Evolutionary conservation across 805 yeast genomes (phyloP).

Genomic region (Lipomyces kockii): DNA sequence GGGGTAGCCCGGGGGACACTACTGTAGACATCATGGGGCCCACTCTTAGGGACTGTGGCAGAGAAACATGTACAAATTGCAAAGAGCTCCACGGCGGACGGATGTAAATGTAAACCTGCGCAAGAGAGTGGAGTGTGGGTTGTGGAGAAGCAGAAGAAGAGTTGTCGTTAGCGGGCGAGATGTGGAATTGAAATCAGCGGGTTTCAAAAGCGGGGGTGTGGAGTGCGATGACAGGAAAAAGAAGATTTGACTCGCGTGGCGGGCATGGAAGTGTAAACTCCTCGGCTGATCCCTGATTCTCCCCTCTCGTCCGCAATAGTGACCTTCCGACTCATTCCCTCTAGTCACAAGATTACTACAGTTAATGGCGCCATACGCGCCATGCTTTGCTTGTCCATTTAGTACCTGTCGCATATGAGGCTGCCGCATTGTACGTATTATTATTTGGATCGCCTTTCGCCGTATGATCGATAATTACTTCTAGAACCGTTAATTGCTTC

Average conservation of each 20-base stretch:
- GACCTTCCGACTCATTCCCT: not conserved
- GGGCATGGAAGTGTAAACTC: too few species aligned
- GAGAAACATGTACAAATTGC: not conserved
- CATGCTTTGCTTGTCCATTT: too few species aligned
- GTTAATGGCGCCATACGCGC: not conserved
- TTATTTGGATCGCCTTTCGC: too few species aligned
- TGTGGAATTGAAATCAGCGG: not conserved
- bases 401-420: too few species aligned
- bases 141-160: not conserved
- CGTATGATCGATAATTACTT: not conserved
- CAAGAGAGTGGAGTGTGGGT: not conserved
- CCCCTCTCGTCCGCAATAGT: too few species aligned
- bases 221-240: not conserved
- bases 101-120: not conserved
- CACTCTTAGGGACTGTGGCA: not conserved
- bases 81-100: not conserved
- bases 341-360: not conserved
- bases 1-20: not conserved
- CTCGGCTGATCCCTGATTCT: not conserved
- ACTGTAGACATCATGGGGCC: not conserved
- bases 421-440: too few species aligned
- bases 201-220: not conserved
- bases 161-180: not conserved
- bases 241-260: not conserved
- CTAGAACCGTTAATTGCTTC: too few species aligned